Conservation (phyloP, 768 basidiomycete genomes). For the Mycena olivaceomarginata region DNA sequence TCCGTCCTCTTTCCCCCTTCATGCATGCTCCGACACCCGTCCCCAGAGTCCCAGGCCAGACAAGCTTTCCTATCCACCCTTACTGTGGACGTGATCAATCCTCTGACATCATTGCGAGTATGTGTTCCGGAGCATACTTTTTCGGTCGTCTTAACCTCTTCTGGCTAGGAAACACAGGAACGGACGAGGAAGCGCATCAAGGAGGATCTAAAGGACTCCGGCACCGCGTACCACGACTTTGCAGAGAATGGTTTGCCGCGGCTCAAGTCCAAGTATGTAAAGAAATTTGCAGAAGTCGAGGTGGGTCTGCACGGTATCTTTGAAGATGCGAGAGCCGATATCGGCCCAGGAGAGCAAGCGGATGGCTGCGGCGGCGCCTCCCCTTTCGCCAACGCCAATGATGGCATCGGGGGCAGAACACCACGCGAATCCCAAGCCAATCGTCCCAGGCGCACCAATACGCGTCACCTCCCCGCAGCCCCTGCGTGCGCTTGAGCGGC, state of each 20-base stretch:
- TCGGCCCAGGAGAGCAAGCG: conserved; percentile 80
- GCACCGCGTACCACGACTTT: conserved; percentile 86
- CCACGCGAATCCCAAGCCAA: conserved; percentile 64
- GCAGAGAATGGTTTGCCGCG: conserved; percentile 88
- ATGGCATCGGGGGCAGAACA: conserved; percentile 57
- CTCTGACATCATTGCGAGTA: conserved; percentile 82
- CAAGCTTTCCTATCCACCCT: conserved; percentile 87
- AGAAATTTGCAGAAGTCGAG: conserved; percentile 93
- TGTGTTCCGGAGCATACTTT: conserved; percentile 26
- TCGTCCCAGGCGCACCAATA: conserved; percentile 66
- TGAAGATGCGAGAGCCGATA: conserved; percentile 18
- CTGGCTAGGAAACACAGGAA: conserved; percentile 87
- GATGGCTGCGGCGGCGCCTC: conserved; percentile 60
- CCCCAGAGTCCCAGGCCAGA: conserved; percentile 86
- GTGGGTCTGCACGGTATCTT: conserved; percentile 58
- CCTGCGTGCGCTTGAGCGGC: conserved; percentile 83
- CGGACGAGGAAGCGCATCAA: conserved; percentile 94
- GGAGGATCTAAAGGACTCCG: conserved; percentile 91
- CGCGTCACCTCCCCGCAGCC: conserved; percentile 85
- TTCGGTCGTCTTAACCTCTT: conserved; percentile 16
- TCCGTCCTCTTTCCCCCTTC: conserved; percentile 51
- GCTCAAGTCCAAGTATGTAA: conserved; percentile 85
- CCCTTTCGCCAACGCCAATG: conserved; percentile 56
- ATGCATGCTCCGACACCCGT: conserved; percentile 35
- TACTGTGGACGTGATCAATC: conserved; percentile 82